Percentiles rank a stretch among this genome's conserved stretches.
These are phyloP conservation scores for Chaetomium olivaceum DNA, from an alignment of 2,329 filamentous ascomycete genomes.

Conservation along the genomic window DNA sequence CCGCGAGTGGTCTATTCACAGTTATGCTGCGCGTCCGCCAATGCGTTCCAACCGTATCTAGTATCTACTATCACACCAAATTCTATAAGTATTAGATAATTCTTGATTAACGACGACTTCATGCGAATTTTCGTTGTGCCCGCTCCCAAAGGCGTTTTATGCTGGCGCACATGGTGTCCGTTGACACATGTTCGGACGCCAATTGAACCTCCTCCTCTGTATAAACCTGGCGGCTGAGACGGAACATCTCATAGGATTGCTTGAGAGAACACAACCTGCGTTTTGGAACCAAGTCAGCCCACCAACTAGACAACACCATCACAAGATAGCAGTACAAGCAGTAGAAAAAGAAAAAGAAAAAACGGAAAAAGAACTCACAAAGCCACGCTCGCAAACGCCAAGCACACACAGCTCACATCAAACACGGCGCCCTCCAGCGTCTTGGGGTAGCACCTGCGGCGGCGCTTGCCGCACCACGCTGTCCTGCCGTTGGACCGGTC, in stretches of 20 bases:
- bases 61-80: too few relatives aligned
- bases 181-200: too few relatives aligned
- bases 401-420: background rate
- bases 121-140: too few relatives aligned
- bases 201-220: background rate
- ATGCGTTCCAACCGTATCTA: too few relatives aligned
- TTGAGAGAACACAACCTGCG: background rate
- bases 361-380: constrained; percentile 1
- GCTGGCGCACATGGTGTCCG: too few relatives aligned
- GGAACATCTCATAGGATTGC: background rate
- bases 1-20: too few relatives aligned
- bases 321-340: too few relatives aligned
- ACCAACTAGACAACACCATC: background rate
- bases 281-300: background rate
- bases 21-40: too few relatives aligned
- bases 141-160: too few relatives aligned
- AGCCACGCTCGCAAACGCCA: background rate
- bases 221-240: background rate
- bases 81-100: too few relatives aligned
- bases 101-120: too few relatives aligned
- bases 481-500: background rate
- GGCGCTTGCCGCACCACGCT: background rate
- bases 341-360: background rate
- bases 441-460: background rate
- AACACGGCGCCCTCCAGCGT: background rate